These are phyloP conservation scores for Mucuna pruriens DNA, from an alignment of 306 rosid genomes.

Conservation along the genomic window DNA sequence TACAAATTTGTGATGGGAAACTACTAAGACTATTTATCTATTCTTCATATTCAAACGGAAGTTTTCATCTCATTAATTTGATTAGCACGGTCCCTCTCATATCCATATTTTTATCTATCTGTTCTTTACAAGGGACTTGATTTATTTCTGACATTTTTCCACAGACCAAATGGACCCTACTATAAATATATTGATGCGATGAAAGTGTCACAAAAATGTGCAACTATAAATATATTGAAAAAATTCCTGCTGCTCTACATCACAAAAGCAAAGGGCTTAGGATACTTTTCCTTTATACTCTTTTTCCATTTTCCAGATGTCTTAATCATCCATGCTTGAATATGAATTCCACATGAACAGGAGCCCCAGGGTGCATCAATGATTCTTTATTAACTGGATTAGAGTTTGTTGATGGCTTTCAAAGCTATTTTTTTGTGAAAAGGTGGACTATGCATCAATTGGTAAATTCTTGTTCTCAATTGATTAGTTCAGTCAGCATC, in stretches of 20 bases:
- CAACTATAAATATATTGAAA: slow-evolving; percentile 14
- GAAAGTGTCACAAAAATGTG: slow-evolving; percentile 24
- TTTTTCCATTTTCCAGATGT: slow-evolving; percentile 17
- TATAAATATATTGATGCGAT: slow-evolving; percentile 16
- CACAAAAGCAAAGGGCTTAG: slow-evolving; percentile 10
- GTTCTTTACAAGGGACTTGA: slow-evolving; percentile 1
- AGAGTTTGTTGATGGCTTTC: slow-evolving; percentile 86
- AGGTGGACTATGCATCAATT: slow-evolving; percentile 98
- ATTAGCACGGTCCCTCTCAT: background rate
- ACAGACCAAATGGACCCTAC: background rate
- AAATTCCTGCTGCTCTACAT: slow-evolving; percentile 8
- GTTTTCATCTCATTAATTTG: slow-evolving; percentile 9
- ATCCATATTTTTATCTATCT: slow-evolving; percentile 9
- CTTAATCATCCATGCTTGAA: slow-evolving; percentile 36
- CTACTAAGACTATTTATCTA: slow-evolving; percentile 3
- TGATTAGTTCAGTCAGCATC: slow-evolving; percentile 35
- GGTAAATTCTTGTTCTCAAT: slow-evolving; percentile 58
- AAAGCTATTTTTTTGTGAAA: slow-evolving; percentile 81
- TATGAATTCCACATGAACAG: slow-evolving; percentile 59
- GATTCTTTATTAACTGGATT: slow-evolving; percentile 91
- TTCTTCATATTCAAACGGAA: background rate
- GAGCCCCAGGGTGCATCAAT: slow-evolving; percentile 94
- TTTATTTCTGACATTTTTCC: slow-evolving; percentile 23
- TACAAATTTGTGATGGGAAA: background rate
- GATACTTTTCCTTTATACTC: slow-evolving; percentile 19